Conservation (phyloP, 768 basidiomycete genomes). For the Naganishia randhawae region DNA sequence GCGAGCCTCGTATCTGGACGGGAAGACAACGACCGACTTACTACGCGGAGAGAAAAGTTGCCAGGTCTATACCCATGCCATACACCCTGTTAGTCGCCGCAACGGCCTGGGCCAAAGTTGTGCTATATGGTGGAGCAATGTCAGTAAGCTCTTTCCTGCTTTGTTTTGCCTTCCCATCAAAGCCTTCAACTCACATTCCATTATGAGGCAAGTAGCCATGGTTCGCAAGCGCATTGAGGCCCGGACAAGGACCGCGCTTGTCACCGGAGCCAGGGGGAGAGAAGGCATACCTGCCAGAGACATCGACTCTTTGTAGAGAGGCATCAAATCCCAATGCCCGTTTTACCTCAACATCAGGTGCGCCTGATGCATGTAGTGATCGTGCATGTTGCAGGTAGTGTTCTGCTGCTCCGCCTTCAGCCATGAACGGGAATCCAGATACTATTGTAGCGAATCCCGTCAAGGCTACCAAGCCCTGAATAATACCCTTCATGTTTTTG, state of each 20-base stretch:
- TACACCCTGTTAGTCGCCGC: constrained; percentile 14
- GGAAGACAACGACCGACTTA: background rate
- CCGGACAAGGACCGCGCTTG: constrained; percentile 26
- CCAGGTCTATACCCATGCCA: constrained; percentile 10
- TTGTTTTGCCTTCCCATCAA: too few species aligned
- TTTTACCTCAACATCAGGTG: constrained; percentile 7
- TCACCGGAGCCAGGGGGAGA: constrained; percentile 10
- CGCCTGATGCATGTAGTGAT: background rate
- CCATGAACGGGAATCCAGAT: constrained; percentile 20
- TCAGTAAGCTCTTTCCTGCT: background rate
- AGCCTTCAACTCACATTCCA: background rate
- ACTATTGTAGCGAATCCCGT: background rate
- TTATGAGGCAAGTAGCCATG: constrained; percentile 25
- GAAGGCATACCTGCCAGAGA: constrained; percentile 18
- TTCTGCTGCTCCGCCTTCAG: constrained; percentile 3
- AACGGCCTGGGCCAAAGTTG: constrained; percentile 10
- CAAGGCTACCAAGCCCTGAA: background rate
- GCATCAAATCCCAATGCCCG: constrained; percentile 22
- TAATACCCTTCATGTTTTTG: background rate
- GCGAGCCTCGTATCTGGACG: background rate
- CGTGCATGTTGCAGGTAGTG: constrained; percentile 17
- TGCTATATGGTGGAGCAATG: constrained; percentile 14
- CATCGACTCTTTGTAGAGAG: background rate
- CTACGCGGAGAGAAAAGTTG: background rate
- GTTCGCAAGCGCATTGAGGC: constrained; percentile 36